A percentile compares a stretch with the other conserved stretches of the same genome.
These are phyloP conservation scores for Podila minutissima DNA, from an alignment of 192 early-diverging fungal species.

Conservation along the genomic window DNA sequence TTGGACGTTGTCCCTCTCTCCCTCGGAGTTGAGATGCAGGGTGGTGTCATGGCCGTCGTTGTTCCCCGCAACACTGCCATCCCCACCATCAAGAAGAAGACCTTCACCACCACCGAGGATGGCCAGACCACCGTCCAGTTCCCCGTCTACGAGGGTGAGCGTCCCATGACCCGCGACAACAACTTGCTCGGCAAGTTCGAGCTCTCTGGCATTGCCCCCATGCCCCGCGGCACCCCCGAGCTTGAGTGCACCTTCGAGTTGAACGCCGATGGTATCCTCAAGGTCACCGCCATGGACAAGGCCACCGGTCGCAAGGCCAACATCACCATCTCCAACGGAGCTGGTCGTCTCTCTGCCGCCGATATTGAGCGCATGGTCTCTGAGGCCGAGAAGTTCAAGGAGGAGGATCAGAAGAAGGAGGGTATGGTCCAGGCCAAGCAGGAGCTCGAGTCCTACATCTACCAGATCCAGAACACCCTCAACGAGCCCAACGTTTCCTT, in stretches of 20 bases:
- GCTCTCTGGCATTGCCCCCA: slow-evolving; percentile 95
- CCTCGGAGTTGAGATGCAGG: slow-evolving; percentile 97
- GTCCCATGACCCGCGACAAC: slow-evolving; percentile 97
- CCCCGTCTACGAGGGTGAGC: slow-evolving; percentile 98
- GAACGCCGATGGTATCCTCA: slow-evolving; percentile 87
- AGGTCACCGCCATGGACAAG: slow-evolving; percentile 92
- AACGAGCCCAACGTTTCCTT: slow-evolving; percentile 76
- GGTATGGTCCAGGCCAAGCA: slow-evolving; percentile 83
- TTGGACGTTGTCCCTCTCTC: slow-evolving; percentile 97
- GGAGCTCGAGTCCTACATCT: slow-evolving; percentile 80
- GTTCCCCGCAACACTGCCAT: slow-evolving; percentile 98
- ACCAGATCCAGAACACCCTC: slow-evolving; percentile 74
- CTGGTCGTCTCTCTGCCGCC: slow-evolving; percentile 86
- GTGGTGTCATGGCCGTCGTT: slow-evolving; percentile 97
- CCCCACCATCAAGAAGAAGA: slow-evolving; percentile 97
- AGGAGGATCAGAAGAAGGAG: slow-evolving; percentile 79
- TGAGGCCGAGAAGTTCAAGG: slow-evolving; percentile 91
- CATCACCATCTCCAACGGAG: slow-evolving; percentile 96
- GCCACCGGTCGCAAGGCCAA: slow-evolving; percentile 89
- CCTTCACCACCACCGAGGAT: slow-evolving; percentile 97
- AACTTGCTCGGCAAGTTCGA: slow-evolving; percentile 99
- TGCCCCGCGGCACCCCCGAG: slow-evolving; percentile 91
- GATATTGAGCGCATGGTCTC: slow-evolving; percentile 95
- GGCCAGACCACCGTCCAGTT: slow-evolving; percentile 98
- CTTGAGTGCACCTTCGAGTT: slow-evolving; percentile 86